Conservation (phyloP, 495 filamentous ascomycete species). For the Hypoxylon intermedium region DNA sequence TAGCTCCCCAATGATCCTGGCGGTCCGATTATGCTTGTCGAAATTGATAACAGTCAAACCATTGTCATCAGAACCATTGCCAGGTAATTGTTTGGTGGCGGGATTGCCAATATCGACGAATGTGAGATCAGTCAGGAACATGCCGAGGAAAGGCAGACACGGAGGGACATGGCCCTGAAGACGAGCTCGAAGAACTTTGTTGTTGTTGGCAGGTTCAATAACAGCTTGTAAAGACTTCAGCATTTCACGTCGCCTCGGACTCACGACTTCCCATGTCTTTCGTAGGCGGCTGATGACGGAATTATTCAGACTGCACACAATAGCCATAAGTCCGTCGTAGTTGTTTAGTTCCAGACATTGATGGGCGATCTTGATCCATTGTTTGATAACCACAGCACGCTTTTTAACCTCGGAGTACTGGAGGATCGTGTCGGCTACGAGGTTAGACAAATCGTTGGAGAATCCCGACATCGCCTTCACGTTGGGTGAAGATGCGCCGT, state of each 20-base stretch:
- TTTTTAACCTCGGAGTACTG: constrained; percentile 87
- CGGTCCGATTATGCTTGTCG: constrained; percentile 94
- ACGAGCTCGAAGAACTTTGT: constrained; percentile 84
- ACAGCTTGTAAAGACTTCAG: constrained; percentile 79
- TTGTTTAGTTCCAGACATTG: constrained; percentile 90
- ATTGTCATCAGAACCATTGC: constrained; percentile 54
- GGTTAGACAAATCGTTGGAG: constrained; percentile 87
- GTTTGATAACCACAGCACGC: constrained; percentile 89
- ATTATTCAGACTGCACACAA: constrained; percentile 90
- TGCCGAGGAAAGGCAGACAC: constrained; percentile 95
- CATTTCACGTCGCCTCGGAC: constrained; percentile 79
- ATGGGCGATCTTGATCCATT: constrained; percentile 96
- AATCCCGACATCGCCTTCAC: constrained; percentile 93
- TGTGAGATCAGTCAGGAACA: constrained; percentile 87
- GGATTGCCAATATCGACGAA: constrained; percentile 95
- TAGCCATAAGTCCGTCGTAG: constrained; percentile 96
- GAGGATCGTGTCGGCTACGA: constrained; percentile 96
- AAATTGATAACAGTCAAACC: constrained; percentile 91
- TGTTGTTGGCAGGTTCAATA: constrained; percentile 89
- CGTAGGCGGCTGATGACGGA: constrained; percentile 91
- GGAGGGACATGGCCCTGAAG: constrained; percentile 89
- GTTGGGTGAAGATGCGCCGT: constrained; percentile 80
- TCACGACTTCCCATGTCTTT: constrained; percentile 92
- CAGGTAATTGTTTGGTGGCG: constrained; percentile 69
- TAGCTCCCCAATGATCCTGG: constrained; percentile 92